These are phyloP conservation scores for Strobilomyces echinocephalus DNA, from an alignment of 768 basidiomycete species.

Conservation along the genomic window DNA sequence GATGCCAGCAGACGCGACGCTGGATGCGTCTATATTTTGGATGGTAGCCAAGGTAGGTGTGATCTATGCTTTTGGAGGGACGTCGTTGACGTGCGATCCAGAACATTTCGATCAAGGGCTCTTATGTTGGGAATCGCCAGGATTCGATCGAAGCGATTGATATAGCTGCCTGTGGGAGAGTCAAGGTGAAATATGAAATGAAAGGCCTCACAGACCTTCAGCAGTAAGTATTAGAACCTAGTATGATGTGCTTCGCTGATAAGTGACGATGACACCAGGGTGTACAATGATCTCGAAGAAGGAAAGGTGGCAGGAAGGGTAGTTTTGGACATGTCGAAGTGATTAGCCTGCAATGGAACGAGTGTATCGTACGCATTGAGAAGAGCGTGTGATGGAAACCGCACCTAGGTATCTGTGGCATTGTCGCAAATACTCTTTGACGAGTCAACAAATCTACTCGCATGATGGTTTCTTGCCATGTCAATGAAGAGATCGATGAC, in stretches of 20 bases:
- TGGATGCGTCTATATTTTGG: conserved; percentile 66
- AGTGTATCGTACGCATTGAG: too few species aligned
- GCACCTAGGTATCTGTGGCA: too few species aligned
- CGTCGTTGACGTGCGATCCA: conserved; percentile 1
- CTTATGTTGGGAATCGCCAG: conserved; percentile 68
- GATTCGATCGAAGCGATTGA: conserved; percentile 78
- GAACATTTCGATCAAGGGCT: conserved; percentile 29
- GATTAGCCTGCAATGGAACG: not conserved
- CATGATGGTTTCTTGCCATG: too few species aligned
- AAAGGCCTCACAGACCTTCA: conserved; percentile 49
- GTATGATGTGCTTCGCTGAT: not conserved
- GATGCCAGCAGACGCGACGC: conserved; percentile 54
- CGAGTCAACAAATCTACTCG: too few species aligned
- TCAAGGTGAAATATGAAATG: conserved; percentile 52
- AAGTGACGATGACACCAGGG: not conserved
- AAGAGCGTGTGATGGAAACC: too few species aligned
- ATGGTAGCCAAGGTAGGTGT: conserved; percentile 54
- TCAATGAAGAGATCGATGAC: too few species aligned
- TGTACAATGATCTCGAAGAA: not conserved
- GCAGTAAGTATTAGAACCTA: conserved; percentile 40
- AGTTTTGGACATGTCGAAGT: not conserved
- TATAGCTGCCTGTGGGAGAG: conserved; percentile 66
- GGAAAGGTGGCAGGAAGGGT: not conserved
- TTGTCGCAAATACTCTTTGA: too few species aligned
- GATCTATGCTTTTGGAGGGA: not conserved